Evolutionary conservation across 257 asterid species (phyloP).

Genomic region (Craterostigma plantagineum): DNA sequence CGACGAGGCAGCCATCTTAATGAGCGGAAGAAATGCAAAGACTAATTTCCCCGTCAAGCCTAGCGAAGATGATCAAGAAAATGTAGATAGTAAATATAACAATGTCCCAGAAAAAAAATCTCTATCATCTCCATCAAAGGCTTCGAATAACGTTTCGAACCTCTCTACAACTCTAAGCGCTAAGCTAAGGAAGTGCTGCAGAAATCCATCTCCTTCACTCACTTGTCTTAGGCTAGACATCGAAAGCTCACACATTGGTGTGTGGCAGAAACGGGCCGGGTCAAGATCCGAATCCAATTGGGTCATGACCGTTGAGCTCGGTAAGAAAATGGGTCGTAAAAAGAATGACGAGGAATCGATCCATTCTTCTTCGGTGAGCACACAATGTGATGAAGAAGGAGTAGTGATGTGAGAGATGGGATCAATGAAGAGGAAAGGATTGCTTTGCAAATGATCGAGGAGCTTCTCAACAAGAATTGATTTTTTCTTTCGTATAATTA

Average conservation of each 20-base stretch:
- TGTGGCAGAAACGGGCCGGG: constrained; percentile 95
- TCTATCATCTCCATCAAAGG: not conserved
- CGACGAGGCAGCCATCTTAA: constrained; percentile 61
- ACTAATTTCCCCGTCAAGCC: constrained; percentile 34
- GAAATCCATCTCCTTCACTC: constrained; percentile 63
- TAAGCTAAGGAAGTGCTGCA: constrained; percentile 61
- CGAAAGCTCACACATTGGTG: constrained; percentile 72
- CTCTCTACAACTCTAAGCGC: constrained; percentile 56
- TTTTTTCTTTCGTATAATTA: too few species aligned
- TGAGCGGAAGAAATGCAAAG: constrained; percentile 55
- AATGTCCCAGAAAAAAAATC: constrained; percentile 10
- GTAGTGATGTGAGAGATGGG: constrained; percentile 17
- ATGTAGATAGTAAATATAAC: not conserved
- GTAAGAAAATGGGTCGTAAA: constrained; percentile 13
- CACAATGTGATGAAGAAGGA: not conserved
- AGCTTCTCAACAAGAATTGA: constrained; percentile 43
- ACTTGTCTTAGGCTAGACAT: constrained; percentile 76
- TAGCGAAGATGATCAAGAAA: constrained; percentile 4
- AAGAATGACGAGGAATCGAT: constrained; percentile 1
- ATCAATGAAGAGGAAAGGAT: constrained; percentile 56
- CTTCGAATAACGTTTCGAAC: not conserved
- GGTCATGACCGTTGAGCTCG: constrained; percentile 81
- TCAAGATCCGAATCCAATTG: constrained; percentile 55
- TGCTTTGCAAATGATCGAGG: constrained; percentile 78
- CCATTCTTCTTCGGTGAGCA: constrained; percentile 2